Evolutionary conservation across 306 rosid genomes (phyloP).

Genomic region (Citrullus amarus): DNA sequence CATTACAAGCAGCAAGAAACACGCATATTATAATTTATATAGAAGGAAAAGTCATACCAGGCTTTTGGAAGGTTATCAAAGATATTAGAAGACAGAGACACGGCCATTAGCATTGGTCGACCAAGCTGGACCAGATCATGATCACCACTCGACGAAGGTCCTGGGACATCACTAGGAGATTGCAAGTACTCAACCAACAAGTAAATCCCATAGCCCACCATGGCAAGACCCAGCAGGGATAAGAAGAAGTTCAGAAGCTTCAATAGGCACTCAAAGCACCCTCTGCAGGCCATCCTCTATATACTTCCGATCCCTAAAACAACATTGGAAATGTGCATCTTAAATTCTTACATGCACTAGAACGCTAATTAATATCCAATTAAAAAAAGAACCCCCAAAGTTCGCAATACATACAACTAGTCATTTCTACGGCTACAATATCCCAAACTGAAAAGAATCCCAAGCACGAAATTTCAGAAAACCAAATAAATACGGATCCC

Average conservation of each 20-base stretch:
- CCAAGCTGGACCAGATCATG: constrained; percentile 46
- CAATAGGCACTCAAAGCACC: constrained; percentile 78
- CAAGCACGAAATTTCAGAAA: background rate
- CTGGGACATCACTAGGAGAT: constrained; percentile 18
- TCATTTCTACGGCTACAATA: background rate
- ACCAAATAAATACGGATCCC: background rate
- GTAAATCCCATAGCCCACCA: constrained; percentile 88
- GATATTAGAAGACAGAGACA: constrained; percentile 36
- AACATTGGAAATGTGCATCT: constrained; percentile 14
- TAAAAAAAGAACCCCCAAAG: background rate
- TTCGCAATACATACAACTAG: background rate
- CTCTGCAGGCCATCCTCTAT: constrained; percentile 77
- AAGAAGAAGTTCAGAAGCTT: constrained; percentile 77
- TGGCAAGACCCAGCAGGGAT: constrained; percentile 67
- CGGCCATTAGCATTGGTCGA: constrained; percentile 67
- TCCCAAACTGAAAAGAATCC: background rate
- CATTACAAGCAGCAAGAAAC: background rate
- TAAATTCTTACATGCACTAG: background rate
- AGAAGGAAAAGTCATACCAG: constrained; percentile 48
- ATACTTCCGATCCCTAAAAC: constrained; percentile 20
- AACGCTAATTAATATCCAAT: background rate
- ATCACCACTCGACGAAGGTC: constrained; percentile 24
- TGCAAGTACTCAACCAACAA: constrained; percentile 46
- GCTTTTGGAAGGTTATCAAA: constrained; percentile 57
- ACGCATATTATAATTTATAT: background rate